Evolutionary conservation across 2,329 filamentous ascomycete species (phyloP), one percentile per base, ranked within the genome.

Genomic region (Exophiala aquamarina): DNA sequence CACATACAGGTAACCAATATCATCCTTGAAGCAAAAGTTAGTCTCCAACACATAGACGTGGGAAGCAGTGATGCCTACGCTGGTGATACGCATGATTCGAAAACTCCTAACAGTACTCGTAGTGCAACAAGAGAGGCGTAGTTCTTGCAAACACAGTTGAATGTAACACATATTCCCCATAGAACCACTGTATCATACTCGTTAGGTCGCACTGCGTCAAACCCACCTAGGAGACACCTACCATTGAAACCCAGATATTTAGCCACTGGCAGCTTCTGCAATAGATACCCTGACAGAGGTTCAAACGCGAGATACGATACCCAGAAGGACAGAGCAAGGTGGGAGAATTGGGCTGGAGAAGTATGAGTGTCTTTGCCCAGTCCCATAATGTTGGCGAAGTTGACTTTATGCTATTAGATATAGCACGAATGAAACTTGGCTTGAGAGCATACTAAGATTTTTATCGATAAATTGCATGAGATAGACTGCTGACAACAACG

Each of bases 311-410:
- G 62, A 32, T 78, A 74, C 3, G 76, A 79, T 28, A 83, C 76
- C 51, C 80, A 84, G 56, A 83, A 76, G 20, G 77, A 76, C 2
- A 79, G 77, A 0, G 79, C 77, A 15, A 79, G 62, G 57, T 81
- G 77, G 39, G 77, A 78, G 62, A 83, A 84, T 32, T 83, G 71
- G 52, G 83, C 80, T 20, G 74, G 75, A 23, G 65, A 60, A 37
- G 84, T 70, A 2, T 74, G 67, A 6, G 79, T 72, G 49, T 82
- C 78, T 46, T 71, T 64, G 9, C 63, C 67, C 10, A 84, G 64
- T 10, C 79, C 79, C 82, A 84, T 85, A 44, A 84, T 78, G 36
- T 76, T 76, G 4, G 81, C 68, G 33, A 73, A 65, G 5, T 76
- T 75, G 6, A 68, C 65, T 17, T 79, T 61, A 11, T 63, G 55